Evolutionary conservation across 176 grass and related monocot species (phyloP), one percentile per base, ranked within the genome.

Genomic region (Chrysopogon serrulatus): DNA sequence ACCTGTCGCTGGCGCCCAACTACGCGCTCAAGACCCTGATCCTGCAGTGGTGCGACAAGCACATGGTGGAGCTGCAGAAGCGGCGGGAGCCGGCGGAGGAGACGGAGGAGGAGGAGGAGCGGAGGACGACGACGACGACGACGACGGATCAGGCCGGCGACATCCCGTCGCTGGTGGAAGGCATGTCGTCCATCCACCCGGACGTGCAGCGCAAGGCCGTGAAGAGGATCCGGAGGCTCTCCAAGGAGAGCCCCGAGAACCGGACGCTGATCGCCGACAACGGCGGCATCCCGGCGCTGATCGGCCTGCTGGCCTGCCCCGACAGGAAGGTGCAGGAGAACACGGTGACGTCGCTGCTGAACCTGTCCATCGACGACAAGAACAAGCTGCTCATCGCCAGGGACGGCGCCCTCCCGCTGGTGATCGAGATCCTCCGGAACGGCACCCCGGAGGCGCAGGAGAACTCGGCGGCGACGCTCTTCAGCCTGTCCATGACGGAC

Each of bases 401-500:
- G 37, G 92, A 85, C 5, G 92, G 87, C 27, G 92, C 92, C 18
- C 80, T 94, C 80, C 92, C 90, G 43, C 61, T 84, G 2, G 83
- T 92, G 48, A 90, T 92, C 43, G 92, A 94, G 54, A 87, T 90
- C 66, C 78, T 94, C 78, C 77, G 86, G 44, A 90, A 59, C 71
- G 92, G 92, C 49, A 90, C 74, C 49, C 74, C 73, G 36, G 89
- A 67, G 78, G 89, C 63, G 28, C 83, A 90, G 79, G 92, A 94
- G 82, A 94, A 94, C 63, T 94, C 92, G 0, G 92, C 92, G n/a
- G 92, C 92, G 8, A 59, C 87, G 56, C 83, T 94, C 3, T 94
- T 94, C 45, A 94, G 92, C 66, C 63, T 94, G 73, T 94, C 92
- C 18, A 90, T 94, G 90, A 9, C 92, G 16, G 90, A 94, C 71